These are phyloP conservation scores for Metschnikowia reukaufii DNA, from an alignment of 805 yeast species.

Conservation along the genomic window DNA sequence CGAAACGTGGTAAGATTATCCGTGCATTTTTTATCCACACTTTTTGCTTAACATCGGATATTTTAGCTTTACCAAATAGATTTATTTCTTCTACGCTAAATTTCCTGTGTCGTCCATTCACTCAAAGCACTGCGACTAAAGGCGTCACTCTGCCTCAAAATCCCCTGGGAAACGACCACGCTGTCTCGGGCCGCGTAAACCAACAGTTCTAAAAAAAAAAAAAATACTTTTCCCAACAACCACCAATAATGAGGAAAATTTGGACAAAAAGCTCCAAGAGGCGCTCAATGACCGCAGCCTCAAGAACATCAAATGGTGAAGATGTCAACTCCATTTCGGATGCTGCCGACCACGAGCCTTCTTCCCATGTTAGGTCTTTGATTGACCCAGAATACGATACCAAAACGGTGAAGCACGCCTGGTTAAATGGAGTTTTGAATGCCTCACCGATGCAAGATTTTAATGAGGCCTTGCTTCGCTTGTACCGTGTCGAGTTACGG, in stretches of 20 bases:
- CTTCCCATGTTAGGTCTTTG: constrained; percentile 20
- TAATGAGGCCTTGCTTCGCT: constrained; percentile 19
- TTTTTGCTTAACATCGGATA: neutral
- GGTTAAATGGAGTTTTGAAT: constrained; percentile 40
- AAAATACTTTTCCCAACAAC: neutral
- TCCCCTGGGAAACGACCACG: neutral
- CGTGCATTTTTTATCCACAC: neutral
- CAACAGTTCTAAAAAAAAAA: neutral
- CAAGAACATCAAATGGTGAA: constrained; percentile 7
- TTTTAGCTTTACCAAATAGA: neutral
- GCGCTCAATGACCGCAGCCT: constrained; percentile 17
- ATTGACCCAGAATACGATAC: constrained; percentile 34
- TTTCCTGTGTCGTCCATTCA: neutral
- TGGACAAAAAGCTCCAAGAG: constrained; percentile 20
- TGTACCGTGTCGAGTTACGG: constrained; percentile 39
- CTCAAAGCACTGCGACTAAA: neutral
- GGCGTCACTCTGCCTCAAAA: neutral
- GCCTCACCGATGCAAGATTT: constrained; percentile 33
- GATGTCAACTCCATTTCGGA: constrained; percentile 2
- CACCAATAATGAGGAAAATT: constrained; percentile 17
- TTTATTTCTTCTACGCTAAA: neutral
- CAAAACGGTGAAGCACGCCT: constrained; percentile 30
- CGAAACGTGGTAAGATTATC: constrained; percentile 3
- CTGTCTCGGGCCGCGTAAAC: constrained; percentile 3
- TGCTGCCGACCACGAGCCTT: constrained; percentile 6